Percentiles rank a stretch among this genome's conserved stretches.
These are phyloP conservation scores for Verticillium zaregamsianum DNA, from an alignment of 2,329 filamentous ascomycete genomes.

Conservation along the genomic window DNA sequence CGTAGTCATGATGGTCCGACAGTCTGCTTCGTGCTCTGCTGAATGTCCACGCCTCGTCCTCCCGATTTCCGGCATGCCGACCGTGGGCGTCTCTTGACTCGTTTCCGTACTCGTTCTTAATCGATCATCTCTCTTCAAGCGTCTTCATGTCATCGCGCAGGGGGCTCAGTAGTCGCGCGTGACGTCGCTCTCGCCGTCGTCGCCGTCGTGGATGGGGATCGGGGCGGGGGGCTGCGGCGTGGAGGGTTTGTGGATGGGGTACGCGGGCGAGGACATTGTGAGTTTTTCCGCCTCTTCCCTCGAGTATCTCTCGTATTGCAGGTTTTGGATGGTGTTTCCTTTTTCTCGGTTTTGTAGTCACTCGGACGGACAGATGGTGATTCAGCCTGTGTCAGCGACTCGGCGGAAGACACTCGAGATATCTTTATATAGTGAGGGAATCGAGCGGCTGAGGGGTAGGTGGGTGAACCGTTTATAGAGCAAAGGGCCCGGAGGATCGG, in stretches of 20 bases:
- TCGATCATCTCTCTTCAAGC: too few species aligned
- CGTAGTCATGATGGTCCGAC: too few species aligned
- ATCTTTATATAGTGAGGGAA: background rate
- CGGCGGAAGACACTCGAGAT: too few species aligned
- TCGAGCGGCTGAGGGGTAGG: background rate
- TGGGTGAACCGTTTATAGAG: background rate
- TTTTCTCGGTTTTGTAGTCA: too few species aligned
- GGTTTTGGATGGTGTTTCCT: background rate
- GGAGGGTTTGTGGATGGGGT: slow-evolving; percentile 11
- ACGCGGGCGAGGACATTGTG: background rate
- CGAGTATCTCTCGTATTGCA: background rate
- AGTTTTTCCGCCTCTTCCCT: too few species aligned
- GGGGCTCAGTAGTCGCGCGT: slow-evolving; percentile 10
- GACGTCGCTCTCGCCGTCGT: slow-evolving; percentile 10
- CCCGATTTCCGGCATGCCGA: too few species aligned
- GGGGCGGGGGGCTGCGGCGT: slow-evolving; percentile 14
- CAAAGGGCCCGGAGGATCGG: background rate
- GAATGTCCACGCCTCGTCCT: background rate
- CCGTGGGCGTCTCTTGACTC: background rate
- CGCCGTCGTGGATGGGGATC: slow-evolving; percentile 12
- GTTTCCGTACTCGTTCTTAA: background rate
- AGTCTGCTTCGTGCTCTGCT: too few species aligned
- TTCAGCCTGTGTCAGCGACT: too few species aligned
- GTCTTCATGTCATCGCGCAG: background rate
- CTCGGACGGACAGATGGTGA: too few species aligned